Conservation (phyloP, 2,329 filamentous ascomycete species). For the Neoascochyta sp. region DNA sequence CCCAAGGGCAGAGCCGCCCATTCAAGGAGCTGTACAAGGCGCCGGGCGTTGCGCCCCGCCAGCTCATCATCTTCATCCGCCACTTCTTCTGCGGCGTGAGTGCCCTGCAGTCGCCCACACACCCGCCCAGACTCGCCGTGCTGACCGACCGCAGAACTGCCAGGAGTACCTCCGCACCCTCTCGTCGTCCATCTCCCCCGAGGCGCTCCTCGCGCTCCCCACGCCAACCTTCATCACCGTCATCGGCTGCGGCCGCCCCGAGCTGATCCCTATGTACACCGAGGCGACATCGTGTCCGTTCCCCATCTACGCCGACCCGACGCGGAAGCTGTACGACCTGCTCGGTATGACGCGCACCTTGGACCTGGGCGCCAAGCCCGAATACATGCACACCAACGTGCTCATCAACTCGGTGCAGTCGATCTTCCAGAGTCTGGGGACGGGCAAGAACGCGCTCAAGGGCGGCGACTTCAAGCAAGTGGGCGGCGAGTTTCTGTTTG, state of each 20-base stretch:
- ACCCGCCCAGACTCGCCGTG: not conserved
- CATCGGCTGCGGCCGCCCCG: constrained; percentile 68
- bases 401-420: constrained; percentile 48
- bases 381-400: constrained; percentile 59
- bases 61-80: constrained; percentile 70
- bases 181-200: constrained; percentile 52
- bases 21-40: constrained; percentile 39
- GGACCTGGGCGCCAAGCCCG: constrained; percentile 58
- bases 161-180: constrained; percentile 69
- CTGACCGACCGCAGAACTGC: constrained; percentile 56
- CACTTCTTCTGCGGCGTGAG: constrained; percentile 79
- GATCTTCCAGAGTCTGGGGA: constrained; percentile 59
- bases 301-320: constrained; percentile 75
- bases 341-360: constrained; percentile 67
- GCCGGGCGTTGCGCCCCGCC: constrained; percentile 41
- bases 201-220: constrained; percentile 47
- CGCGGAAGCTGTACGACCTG: constrained; percentile 60
- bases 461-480: constrained; percentile 66
- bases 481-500: constrained; percentile 76
- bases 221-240: constrained; percentile 61
- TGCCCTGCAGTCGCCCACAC: constrained; percentile 11
- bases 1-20: constrained; percentile 31
- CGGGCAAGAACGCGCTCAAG: constrained; percentile 57
- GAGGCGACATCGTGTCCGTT: constrained; percentile 62
- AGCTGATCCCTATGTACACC: constrained; percentile 65